These are phyloP conservation scores for Backusella sp. DNA, from an alignment of 192 early-diverging fungal species.

Conservation along the genomic window DNA sequence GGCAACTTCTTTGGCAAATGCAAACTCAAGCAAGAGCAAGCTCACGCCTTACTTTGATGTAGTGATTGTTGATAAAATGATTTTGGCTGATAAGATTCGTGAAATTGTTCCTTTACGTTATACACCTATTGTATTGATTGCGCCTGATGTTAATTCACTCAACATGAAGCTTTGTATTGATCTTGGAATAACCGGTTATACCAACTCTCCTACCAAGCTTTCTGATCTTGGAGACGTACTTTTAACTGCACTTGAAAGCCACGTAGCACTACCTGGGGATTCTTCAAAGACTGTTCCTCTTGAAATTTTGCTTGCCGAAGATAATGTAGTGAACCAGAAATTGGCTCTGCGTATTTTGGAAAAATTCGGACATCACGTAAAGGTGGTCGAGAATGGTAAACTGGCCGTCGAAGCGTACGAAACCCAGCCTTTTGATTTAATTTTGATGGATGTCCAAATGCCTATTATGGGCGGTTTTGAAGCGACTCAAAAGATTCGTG, in stretches of 20 bases:
- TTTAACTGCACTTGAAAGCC: slow-evolving; percentile 66
- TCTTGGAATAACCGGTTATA: slow-evolving; percentile 64
- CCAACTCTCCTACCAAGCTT: slow-evolving; percentile 58
- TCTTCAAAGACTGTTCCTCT: slow-evolving; percentile 60
- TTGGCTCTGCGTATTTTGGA: slow-evolving; percentile 69
- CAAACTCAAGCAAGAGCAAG: slow-evolving; percentile 31
- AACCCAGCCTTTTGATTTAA: slow-evolving; percentile 54
- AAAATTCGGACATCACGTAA: slow-evolving; percentile 75
- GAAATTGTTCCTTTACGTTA: slow-evolving; percentile 55
- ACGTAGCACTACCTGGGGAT: slow-evolving; percentile 57
- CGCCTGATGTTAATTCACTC: slow-evolving; percentile 49
- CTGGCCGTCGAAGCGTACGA: slow-evolving; percentile 71
- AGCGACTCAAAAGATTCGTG: slow-evolving; percentile 74
- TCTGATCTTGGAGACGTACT: slow-evolving; percentile 64
- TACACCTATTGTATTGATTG: slow-evolving; percentile 71
- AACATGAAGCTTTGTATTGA: slow-evolving; percentile 66
- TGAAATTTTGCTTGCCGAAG: slow-evolving; percentile 79
- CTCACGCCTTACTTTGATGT: slow-evolving; percentile 56
- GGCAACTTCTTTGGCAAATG: slow-evolving; percentile 32
- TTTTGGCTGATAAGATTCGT: slow-evolving; percentile 57
- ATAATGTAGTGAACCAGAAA: slow-evolving; percentile 85
- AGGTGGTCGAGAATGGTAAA: slow-evolving; percentile 75
- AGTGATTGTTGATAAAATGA: slow-evolving; percentile 62
- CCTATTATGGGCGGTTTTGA: slow-evolving; percentile 89
- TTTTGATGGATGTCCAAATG: slow-evolving; percentile 90